Evolutionary conservation across 202 grass and related monocot species (phyloP).

Genomic region (Schoenoplectus tabernaemontani): DNA sequence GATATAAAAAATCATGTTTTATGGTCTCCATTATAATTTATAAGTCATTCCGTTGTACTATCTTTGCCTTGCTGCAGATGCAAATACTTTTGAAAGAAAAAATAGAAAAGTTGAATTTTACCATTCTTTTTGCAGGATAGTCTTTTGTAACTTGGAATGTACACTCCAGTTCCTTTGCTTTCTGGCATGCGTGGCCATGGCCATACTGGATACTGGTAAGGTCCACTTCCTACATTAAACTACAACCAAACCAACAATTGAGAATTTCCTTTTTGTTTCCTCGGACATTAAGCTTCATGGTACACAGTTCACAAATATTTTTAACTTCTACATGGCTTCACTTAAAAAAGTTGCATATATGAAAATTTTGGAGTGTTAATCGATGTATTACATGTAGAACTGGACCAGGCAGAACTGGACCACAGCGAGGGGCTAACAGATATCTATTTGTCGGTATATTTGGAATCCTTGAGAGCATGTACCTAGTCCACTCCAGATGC

Average conservation of each 20-base stretch:
- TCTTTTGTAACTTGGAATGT: neutral
- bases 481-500: neutral
- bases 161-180: slow-evolving; percentile 6
- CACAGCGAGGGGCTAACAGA: neutral
- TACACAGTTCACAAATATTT: neutral
- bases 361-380: neutral
- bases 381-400: neutral
- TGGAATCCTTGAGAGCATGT: neutral
- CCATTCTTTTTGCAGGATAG: neutral
- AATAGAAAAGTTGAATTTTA: neutral
- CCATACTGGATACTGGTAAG: neutral
- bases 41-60: neutral
- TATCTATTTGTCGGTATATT: neutral
- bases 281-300: neutral
- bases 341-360: neutral
- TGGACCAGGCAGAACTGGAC: neutral
- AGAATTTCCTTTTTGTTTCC: neutral
- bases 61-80: neutral
- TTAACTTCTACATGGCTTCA: neutral
- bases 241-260: neutral
- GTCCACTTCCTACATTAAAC: neutral
- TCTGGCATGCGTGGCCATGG: neutral
- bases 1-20: neutral
- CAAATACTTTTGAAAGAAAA: neutral
- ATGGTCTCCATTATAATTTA: neutral